Evolutionary conservation across 2,329 filamentous ascomycete genomes (phyloP), one percentile per base, ranked within the genome.

Genomic region (Mycosphaerelloides madeirae): DNA sequence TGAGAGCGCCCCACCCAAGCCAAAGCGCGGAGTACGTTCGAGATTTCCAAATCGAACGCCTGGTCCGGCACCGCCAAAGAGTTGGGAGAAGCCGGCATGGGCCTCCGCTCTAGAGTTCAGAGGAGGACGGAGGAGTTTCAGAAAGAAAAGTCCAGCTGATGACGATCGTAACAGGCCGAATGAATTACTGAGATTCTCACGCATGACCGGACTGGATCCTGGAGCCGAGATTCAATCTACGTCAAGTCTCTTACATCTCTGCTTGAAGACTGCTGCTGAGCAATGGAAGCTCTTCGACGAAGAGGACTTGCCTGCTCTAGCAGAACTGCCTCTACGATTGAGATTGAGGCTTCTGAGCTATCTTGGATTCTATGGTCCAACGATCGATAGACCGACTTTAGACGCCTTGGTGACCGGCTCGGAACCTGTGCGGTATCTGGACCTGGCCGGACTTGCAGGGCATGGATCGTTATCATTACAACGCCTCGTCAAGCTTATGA

Each of bases 321-420:
- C 69, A 2, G 65, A 73, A 3, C 55, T 83, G 11, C 77, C 79
- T 0, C 61, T 68, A 13, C 67, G 68, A 31, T 55, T 80, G 5
- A 79, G 79, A 52, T 64, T 74, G 48, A 60, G 70, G 1, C 52
- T 84, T 28, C 57, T 83, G 18, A 78, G 74, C 51, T 83, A 82
- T 58, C 56, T 83, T 22, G 69, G 72, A 3, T 59, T 70, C 12
- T 78, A 78, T 54, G 71, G 73, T 1, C 63, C 67, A 1, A 55
- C 64, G n/a, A 54, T 76, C 15, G 59, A 65, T 19, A 62, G 69
- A 2, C 54, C 67, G 20, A 72, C 72, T 0, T 64, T 83, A 14
- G 71, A 71, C 42, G 69, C 72, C 3, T 55, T 83, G 5, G 76
- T 80, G 43, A 55, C 68, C 3, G 69, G 71, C 9, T 64, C 65